These are phyloP conservation scores for Eucalyptus marginata DNA, from an alignment of 345 rosid species.

Conservation along the genomic window DNA sequence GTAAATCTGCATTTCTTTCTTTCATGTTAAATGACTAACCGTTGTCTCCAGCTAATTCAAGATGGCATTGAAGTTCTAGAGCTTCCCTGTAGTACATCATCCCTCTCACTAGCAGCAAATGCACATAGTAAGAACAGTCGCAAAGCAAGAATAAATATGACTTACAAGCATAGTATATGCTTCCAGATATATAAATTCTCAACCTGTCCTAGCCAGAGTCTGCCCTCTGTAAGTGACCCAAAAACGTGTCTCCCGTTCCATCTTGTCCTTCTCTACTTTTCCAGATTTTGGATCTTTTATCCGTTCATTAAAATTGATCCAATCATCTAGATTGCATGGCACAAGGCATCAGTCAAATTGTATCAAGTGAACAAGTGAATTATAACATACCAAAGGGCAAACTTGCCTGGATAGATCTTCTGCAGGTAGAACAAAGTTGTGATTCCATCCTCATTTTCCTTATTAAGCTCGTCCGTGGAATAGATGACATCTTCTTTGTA, in stretches of 20 bases:
- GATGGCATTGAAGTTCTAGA: conserved; percentile 63
- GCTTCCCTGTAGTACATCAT: conserved; percentile 92
- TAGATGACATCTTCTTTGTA: conserved; percentile 82
- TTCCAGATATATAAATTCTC: background rate
- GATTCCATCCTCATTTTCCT: conserved; percentile 94
- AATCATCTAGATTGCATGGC: conserved; percentile 56
- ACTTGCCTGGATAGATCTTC: conserved; percentile 87
- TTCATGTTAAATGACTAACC: conserved; percentile 29
- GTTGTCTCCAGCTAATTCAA: conserved; percentile 49
- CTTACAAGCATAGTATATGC: background rate
- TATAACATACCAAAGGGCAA: background rate
- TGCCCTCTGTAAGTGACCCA: conserved; percentile 97
- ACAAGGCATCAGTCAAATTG: background rate
- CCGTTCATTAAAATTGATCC: conserved; percentile 67
- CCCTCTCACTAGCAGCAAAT: conserved; percentile 60
- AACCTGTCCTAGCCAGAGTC: conserved; percentile 95
- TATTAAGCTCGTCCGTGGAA: conserved; percentile 64
- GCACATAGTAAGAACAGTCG: background rate
- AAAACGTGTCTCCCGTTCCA: conserved; percentile 36
- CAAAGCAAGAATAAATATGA: background rate
- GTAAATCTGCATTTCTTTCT: background rate
- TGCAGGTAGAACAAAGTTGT: conserved; percentile 67
- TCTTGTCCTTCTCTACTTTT: conserved; percentile 3
- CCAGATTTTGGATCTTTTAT: conserved; percentile 13
- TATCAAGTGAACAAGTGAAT: background rate